Evolutionary conservation across 2,329 filamentous ascomycete genomes (phyloP), one percentile per base, ranked within the genome.

Genomic region (Graphiopsis chlorocephala): DNA sequence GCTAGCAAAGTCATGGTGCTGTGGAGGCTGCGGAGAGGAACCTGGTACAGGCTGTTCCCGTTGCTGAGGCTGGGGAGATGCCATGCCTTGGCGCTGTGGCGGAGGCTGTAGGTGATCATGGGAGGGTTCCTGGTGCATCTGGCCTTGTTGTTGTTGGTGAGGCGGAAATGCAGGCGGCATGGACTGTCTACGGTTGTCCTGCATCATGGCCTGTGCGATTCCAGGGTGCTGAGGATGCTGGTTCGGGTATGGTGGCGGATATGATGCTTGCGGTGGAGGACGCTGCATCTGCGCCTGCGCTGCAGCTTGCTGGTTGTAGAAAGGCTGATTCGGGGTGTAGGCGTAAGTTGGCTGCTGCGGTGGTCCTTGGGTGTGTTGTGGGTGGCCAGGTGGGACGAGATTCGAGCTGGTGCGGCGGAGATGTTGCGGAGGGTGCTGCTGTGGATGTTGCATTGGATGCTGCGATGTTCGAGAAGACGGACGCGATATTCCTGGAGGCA

Each of bases 301-400:
- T 68, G 84, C 90, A 11, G 87, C 87, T 63, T 72, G 71, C 14
- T 70, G 72, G 72, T 92, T 92, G 78, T 96, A 97, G 70, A 96
- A 92, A 35, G 90, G 87, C 45, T 91, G 91, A 68, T 95, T 93
- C 3, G 91, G 88, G 83, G 96, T 92, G 75, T 93, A 97, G 3
- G 90, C 86, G 77, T 91, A 96, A 63, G 86, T 91, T 29, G 73
- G 72, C 61, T 75, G 80, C 23, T 83, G 82, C 35, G 84, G 85
- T 56, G 88, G 88, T 29, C 87, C 82, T 70, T 86, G 83, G 45
- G 86, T 86, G 45, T 82, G 83, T 65, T 81, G 84, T 65, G 85
- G 83, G 64, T 84, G 82, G 70, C 64, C 68, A 53, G 88, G 89
- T 42, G 87, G 86, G 4, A 85, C 86, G 70, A 96, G 86, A 73